Base-by-base conservation (phyloP, 106 monocot species). In the Ottelia alismoides region DNA sequence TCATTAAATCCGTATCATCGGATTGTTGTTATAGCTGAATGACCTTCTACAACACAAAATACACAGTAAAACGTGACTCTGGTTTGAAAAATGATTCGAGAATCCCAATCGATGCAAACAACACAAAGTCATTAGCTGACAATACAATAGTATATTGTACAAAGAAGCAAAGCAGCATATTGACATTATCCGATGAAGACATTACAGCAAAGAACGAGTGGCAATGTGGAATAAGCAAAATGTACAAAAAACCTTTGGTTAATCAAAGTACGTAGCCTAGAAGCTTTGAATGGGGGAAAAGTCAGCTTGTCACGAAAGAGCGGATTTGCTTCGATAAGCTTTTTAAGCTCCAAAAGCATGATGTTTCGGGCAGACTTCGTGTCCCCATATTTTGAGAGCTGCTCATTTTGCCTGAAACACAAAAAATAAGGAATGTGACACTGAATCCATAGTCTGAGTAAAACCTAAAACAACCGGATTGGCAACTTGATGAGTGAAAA, bases 221-320 rank as follows among this genome's bases (percentile, higher is more conserved):
- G n/a, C n/a, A n/a, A n/a, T n/a, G n/a, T n/a, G n/a, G n/a, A n/a
- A n/a, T n/a, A n/a, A n/a, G n/a, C n/a, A n/a, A n/a, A n/a, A n/a
- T n/a, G n/a, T n/a, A n/a, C n/a, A n/a, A n/a, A n/a, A n/a, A n/a
- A 88, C 94, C 96, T 96, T 75, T 96, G 96, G 68, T 96, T 96
- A 32, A 96, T 96, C 61, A 96, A 70, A 27, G 88, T 96, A 22
- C 96, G 81, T 26, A 96, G 31, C 43, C 96, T 63, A 48, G 96
- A 96, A 65, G 84, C 74, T 74, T 85, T 96, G 62, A 96, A 96
- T 23, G 73, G 71, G 47, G 96, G 94, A 67, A 96, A 77, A 14
- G 72, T 47, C 11, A 93, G 75, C 65, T 93, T 88, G 45, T 88
- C 88, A 31, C 93, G 84, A 44, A 88, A 94, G 27, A 81, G 49